Percentiles rank a stretch among this genome's conserved stretches.
Conservation (phyloP, 495 filamentous ascomycete species). For the Niebla homalea region DNA sequence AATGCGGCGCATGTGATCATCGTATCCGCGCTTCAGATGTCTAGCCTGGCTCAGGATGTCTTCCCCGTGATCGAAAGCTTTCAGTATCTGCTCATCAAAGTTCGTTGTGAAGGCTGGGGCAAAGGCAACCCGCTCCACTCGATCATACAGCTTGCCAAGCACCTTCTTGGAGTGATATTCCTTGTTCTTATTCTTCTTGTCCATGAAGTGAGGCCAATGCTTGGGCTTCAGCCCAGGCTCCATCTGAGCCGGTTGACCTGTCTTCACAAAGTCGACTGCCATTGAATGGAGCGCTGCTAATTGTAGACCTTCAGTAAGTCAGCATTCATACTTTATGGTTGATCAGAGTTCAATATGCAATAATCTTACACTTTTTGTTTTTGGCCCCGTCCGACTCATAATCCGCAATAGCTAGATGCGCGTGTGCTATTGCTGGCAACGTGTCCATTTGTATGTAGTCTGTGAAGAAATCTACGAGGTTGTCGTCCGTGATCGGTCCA, state of each 20-base stretch:
- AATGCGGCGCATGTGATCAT: constrained; percentile 59
- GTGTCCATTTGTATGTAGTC: constrained; percentile 87
- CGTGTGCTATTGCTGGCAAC: constrained; percentile 64
- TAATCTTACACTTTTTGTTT: constrained; percentile 45
- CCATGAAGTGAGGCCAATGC: constrained; percentile 85
- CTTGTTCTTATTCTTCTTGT: constrained; percentile 42
- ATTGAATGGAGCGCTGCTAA: constrained; percentile 76
- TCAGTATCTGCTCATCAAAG: constrained; percentile 70
- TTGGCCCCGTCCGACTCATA: constrained; percentile 45
- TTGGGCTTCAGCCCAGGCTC: constrained; percentile 41
- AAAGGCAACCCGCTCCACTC: constrained; percentile 54
- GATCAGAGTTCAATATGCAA: not conserved
- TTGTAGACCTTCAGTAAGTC: constrained; percentile 32
- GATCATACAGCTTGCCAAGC: constrained; percentile 75
- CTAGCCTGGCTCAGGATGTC: constrained; percentile 42
- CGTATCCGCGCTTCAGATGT: constrained; percentile 64
- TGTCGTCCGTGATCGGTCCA: constrained; percentile 47
- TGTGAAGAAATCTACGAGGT: constrained; percentile 77
- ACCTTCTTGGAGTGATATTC: constrained; percentile 58
- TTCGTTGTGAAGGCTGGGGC: constrained; percentile 49
- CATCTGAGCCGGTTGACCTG: constrained; percentile 64
- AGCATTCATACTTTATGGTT: not conserved
- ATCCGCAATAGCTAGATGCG: constrained; percentile 75
- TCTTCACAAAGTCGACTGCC: constrained; percentile 89
- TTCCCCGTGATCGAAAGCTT: constrained; percentile 41